Percentiles rank a stretch among this genome's conserved stretches.
phyloP scores from a whole-genome alignment of 306 rosid genomes.

The Crataegus laevigata region DNA sequence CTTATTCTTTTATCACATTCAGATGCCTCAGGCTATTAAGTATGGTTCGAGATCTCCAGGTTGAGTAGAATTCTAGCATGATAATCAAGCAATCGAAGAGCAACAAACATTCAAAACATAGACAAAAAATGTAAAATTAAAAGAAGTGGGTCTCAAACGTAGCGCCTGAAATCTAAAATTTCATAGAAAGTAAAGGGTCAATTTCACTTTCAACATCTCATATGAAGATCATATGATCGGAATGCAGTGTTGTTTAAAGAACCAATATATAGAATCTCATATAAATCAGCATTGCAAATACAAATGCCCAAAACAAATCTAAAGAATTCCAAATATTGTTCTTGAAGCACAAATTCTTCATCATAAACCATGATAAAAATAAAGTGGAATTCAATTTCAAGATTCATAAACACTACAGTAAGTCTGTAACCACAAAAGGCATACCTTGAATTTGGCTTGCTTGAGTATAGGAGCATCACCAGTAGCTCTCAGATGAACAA shows the following conservation, averaged over 20 bases:
- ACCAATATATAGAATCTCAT: neutral
- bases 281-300: neutral
- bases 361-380: neutral
- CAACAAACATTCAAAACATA: neutral
- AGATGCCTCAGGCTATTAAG: neutral
- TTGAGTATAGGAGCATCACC: conserved; percentile 97
- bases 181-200: no score
- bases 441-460: conserved; percentile 89
- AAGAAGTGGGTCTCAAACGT: no score
- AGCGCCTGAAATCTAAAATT: no score
- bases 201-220: neutral
- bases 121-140: neutral
- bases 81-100: neutral
- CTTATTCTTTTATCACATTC: neutral
- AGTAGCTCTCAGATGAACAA: conserved; percentile 94
- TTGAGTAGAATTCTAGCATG: neutral
- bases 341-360: neutral
- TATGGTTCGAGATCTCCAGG: neutral
- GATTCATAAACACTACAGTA: neutral
- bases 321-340: neutral
- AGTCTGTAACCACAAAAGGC: neutral
- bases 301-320: neutral
- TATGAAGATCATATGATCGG: neutral
- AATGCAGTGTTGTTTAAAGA: neutral
- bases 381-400: neutral